phyloP scores from a whole-genome alignment of 805 yeast species.

The Cyberlindnera euphorbiae region DNA sequence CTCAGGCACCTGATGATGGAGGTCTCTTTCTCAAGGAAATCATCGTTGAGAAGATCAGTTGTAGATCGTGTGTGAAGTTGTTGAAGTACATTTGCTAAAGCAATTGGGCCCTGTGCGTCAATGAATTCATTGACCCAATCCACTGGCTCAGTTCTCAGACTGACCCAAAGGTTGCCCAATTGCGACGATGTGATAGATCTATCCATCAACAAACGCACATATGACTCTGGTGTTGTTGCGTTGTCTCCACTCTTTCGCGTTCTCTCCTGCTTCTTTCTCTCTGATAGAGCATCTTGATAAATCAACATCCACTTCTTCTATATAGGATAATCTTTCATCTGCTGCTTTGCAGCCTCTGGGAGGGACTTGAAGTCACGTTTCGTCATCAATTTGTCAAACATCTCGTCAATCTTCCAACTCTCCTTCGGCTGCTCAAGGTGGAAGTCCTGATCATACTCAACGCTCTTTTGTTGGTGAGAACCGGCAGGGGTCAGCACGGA shows the following conservation, averaged over 20 bases:
- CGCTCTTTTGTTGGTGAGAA: conserved; percentile 22
- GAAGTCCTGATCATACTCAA: conserved; percentile 12
- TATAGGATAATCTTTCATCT: conserved; percentile 66
- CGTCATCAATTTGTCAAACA: conserved; percentile 78
- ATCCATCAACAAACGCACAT: conserved; percentile 68
- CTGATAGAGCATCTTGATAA: conserved; percentile 79
- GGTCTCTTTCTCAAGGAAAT: conserved; percentile 62
- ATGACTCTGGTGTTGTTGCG: conserved; percentile 56
- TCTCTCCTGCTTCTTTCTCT: conserved; percentile 50
- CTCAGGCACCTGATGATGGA: conserved; percentile 74
- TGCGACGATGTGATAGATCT: conserved; percentile 64
- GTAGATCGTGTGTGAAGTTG: conserved; percentile 36
- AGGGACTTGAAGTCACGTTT: conserved; percentile 70
- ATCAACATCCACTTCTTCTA: conserved; percentile 91
- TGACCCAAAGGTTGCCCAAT: conserved; percentile 82
- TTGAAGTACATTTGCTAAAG: conserved; percentile 62
- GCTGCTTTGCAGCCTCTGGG: conserved; percentile 69
- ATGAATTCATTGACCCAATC: conserved; percentile 79
- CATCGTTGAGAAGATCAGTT: conserved; percentile 31
- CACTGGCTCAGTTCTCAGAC: conserved; percentile 83
- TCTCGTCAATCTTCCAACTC: conserved; percentile 58
- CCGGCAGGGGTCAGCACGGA: conserved; percentile 11
- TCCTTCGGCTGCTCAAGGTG: conserved; percentile 63
- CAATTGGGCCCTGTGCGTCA: conserved; percentile 76
- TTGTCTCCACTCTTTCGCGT: conserved; percentile 26